Evolutionary conservation across 2,329 filamentous ascomycete species (phyloP), one percentile per base, ranked within the genome.

Genomic region (Monosporascus ibericus): DNA sequence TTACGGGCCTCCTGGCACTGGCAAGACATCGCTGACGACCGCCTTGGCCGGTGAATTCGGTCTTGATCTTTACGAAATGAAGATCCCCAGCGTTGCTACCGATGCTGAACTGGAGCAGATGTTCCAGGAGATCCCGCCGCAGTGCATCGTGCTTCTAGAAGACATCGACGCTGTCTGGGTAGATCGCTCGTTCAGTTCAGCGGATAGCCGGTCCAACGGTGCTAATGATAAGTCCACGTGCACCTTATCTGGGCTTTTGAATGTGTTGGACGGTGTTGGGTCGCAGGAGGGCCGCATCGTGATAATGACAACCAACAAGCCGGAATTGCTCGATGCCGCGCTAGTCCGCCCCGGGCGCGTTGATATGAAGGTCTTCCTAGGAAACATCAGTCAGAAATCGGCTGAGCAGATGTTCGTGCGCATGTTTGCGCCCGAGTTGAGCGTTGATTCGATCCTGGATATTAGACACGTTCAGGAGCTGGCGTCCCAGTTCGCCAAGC

Each of bases 241-340:
- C 57, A 82, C 80, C 0, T 75, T 86, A 3, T 83, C 80, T 1
- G 81, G 77, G 1, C 68, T 85, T 3, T 72, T 86, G 25, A 88
- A 84, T 56, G 78, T 81, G 34, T 80, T 86, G 51, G 83, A 87
- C 57, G 84, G 84, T 18, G 81, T 85, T 0, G 81, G 81, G 2
- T 80, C 79, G 0, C 80, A 80, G 49, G 84, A 87, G 69, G 84
- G 84, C 7, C 75, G 81, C 15, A 79, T 87, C 15, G 73, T 86
- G 11, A 80, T 86, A 63, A 85, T 86, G 82, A 86, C 82, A 0
- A 85, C 82, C 17, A 87, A 86, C 59, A 77, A 80, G 52, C 75
- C 77, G 0, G 80, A 85, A 53, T 76, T 77, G 47, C 74, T 86
- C 0, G 82, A 85, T 58, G 66, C 70, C 3, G 82, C 81, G 0